Evolutionary conservation across 1,139 yeast genomes (phyloP).

Genomic region (Taphrina populina): DNA sequence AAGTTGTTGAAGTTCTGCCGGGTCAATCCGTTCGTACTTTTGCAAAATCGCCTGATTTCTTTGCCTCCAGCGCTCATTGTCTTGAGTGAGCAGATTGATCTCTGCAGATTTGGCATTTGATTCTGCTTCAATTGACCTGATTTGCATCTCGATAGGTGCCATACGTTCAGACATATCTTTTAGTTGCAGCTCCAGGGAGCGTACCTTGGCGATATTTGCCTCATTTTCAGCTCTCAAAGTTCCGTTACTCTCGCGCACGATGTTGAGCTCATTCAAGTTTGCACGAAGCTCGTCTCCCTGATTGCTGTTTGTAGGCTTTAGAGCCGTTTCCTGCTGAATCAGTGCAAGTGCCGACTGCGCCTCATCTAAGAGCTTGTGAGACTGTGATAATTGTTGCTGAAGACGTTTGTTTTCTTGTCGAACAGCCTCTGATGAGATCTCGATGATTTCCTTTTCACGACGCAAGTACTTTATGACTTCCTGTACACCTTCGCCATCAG

Average conservation of each 20-base stretch:
- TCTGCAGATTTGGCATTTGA: slow-evolving; percentile 50
- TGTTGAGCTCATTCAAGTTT: slow-evolving; percentile 66
- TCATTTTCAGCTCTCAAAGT: slow-evolving; percentile 60
- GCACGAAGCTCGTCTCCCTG: slow-evolving; percentile 59
- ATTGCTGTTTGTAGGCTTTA: slow-evolving; percentile 46
- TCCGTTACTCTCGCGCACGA: slow-evolving; percentile 71
- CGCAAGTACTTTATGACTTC: slow-evolving; percentile 65
- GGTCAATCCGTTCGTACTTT: slow-evolving; percentile 53
- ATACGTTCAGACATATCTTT: slow-evolving; percentile 43
- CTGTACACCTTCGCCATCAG: slow-evolving; percentile 49
- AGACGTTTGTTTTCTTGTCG: slow-evolving; percentile 54
- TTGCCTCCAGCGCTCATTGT: slow-evolving; percentile 55
- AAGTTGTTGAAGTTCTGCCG: slow-evolving; percentile 49
- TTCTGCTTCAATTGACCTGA: slow-evolving; percentile 47
- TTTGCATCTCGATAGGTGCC: slow-evolving; percentile 47
- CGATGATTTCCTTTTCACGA: slow-evolving; percentile 73
- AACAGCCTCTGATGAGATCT: slow-evolving; percentile 56
- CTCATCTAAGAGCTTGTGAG: slow-evolving; percentile 44
- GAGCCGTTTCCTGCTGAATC: slow-evolving; percentile 47
- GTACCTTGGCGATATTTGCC: slow-evolving; percentile 44
- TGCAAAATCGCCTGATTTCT: slow-evolving; percentile 53
- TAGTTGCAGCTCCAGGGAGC: slow-evolving; percentile 46
- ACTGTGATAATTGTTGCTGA: slow-evolving; percentile 46
- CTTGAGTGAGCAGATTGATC: slow-evolving; percentile 48
- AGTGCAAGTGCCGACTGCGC: slow-evolving; percentile 41